Evolutionary conservation across 768 basidiomycete species (phyloP).

Genomic region (Naganishia vishniacii): DNA sequence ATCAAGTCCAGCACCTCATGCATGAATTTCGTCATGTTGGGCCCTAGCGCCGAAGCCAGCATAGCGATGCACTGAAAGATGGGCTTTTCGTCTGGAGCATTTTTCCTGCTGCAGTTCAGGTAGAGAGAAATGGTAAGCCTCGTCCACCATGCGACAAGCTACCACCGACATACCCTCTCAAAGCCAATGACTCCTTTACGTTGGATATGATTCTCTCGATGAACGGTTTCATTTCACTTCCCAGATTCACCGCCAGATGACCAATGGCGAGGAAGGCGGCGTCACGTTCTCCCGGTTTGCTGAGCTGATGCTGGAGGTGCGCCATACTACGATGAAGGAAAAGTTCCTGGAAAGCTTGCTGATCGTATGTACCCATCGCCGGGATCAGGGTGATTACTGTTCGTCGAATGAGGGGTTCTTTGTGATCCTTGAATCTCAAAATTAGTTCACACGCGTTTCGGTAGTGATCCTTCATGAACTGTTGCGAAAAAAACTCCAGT

Average conservation of each 20-base stretch:
- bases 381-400: constrained; percentile 96
- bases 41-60: constrained; percentile 90
- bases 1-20: constrained; percentile 96
- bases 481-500: not conserved
- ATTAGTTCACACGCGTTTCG: constrained; percentile 83
- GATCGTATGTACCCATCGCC: constrained; percentile 87
- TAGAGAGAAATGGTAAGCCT: not conserved
- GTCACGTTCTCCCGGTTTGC: constrained; percentile 80
- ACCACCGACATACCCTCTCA: constrained; percentile 62
- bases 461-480: constrained; percentile 55
- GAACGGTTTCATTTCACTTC: constrained; percentile 92
- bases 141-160: not conserved
- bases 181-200: constrained; percentile 81
- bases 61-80: constrained; percentile 98
- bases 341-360: constrained; percentile 80
- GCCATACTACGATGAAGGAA: constrained; percentile 92
- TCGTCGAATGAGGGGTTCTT: constrained; percentile 80
- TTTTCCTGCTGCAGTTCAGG: constrained; percentile 59
- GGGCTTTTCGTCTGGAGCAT: constrained; percentile 84
- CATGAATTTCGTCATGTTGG: constrained; percentile 86
- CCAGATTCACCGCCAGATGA: constrained; percentile 83
- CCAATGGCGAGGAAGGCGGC: constrained; percentile 96
- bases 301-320: constrained; percentile 77
- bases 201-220: constrained; percentile 83
- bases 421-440: constrained; percentile 75